Base-by-base conservation (phyloP, 768 basidiomycete species). In the Kwoniella pini region DNA sequence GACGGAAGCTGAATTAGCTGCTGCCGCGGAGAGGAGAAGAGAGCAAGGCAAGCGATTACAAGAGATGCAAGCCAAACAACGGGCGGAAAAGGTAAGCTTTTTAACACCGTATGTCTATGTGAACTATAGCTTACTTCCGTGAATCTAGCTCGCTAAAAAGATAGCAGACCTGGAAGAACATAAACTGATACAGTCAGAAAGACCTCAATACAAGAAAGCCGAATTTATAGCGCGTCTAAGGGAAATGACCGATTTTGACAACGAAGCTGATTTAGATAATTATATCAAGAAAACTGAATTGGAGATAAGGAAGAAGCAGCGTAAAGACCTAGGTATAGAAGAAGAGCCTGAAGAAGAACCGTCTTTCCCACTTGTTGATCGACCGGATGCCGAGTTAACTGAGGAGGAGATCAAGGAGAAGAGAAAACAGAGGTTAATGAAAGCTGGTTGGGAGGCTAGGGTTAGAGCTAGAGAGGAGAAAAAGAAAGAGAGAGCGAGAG, bases 361-460 rank as follows among this genome's bases (percentile, higher is more conserved):
- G 1, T 85, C 86, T 0, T 99, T 93, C 81, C 93, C 91, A 19
- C 82, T 99, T 1, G 81, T 95, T n/a, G 91, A 96, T 69, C 82
- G 88, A 1, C 92, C 93, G 0, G 96, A 99, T 77, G 87, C 85
- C 5, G 89, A 95, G 60, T 88, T 93, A 64, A 90, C 91, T 68
- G 94, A 98, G 72, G 93, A 95, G 39, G 84, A 86, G 24, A 75
- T 97, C 33, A 97, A 90, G 76, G 96, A 99, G 79, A 99, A 98
- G 81, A 87, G 87, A 71, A 90, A 88, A 71, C 96, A 99, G 76
- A 88, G 86, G 66, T 82, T 98, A 30, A 81, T 94, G 81, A 98
- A 96, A 77, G 91, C 93, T 0, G 91, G 90, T 0, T 93, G 88
- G 76, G 95, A 98, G 59, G 91, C 94, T 0, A 87, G 96, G 21